Percentiles rank a stretch among this genome's conserved stretches.
phyloP scores from a whole-genome alignment of 2,329 filamentous ascomycete genomes.

The Bipolaris sorokiniana region DNA sequence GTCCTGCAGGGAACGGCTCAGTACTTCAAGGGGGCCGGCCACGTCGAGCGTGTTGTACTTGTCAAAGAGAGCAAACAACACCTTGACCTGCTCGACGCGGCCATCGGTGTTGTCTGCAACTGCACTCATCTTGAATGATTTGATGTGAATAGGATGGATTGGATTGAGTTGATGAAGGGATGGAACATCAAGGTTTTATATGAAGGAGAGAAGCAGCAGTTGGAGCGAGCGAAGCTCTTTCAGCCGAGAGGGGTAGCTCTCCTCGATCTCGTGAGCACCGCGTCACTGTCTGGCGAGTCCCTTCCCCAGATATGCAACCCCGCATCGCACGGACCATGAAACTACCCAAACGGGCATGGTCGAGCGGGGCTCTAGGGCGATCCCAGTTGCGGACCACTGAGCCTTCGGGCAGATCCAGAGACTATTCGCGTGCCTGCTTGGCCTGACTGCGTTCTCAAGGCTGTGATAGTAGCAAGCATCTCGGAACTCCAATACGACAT shows the following conservation, averaged over 20 bases:
- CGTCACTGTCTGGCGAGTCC: constrained; percentile 27
- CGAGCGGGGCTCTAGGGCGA: constrained; percentile 28
- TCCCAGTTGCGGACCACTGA: constrained; percentile 15
- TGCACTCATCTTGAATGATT: constrained; percentile 49
- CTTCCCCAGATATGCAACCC: constrained; percentile 36
- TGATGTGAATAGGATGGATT: constrained; percentile 23
- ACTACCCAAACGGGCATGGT: constrained; percentile 18
- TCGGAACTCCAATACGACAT: not conserved
- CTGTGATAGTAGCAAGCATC: not conserved
- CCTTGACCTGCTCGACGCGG: constrained; percentile 65
- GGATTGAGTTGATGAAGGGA: constrained; percentile 24
- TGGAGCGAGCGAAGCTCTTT: constrained; percentile 20
- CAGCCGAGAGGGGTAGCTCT: constrained; percentile 31
- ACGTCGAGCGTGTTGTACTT: constrained; percentile 65
- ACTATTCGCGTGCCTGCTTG: constrained; percentile 20
- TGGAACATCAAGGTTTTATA: constrained; percentile 27
- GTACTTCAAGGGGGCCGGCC: constrained; percentile 64
- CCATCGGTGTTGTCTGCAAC: constrained; percentile 48
- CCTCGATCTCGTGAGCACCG: constrained; percentile 31
- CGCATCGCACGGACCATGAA: constrained; percentile 27
- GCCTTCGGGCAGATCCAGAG: constrained; percentile 20
- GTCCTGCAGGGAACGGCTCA: constrained; percentile 61
- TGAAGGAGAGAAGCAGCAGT: constrained; percentile 20
- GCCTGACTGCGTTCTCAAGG: not conserved
- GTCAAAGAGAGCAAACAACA: constrained; percentile 64